A percentile compares a stretch with the other conserved stretches of the same genome.
Conservation (phyloP, 768 basidiomycete genomes). For the Mycena vulgaris region DNA sequence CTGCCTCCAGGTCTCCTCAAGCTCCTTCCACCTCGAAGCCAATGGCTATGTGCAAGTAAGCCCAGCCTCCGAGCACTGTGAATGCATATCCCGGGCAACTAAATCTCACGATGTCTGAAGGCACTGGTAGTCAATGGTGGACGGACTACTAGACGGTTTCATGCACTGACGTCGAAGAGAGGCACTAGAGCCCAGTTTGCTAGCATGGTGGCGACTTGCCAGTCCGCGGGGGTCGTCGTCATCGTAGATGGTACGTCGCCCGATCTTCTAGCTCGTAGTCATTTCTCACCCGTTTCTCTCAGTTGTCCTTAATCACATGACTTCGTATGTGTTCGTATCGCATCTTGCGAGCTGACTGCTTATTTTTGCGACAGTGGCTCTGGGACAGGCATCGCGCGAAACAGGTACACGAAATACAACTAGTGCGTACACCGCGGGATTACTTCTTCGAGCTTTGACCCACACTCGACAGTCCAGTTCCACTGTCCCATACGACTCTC, state of each 20-base stretch:
- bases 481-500: constrained; percentile 34
- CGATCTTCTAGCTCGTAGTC: background rate
- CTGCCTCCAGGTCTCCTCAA: too few relatives aligned
- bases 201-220: constrained; percentile 49
- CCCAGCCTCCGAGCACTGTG: too few relatives aligned
- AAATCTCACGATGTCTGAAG: too few relatives aligned
- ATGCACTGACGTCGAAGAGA: constrained; percentile 59
- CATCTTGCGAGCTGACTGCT: background rate
- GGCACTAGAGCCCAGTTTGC: constrained; percentile 53
- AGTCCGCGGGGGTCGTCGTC: constrained; percentile 49
- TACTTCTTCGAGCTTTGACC: background rate
- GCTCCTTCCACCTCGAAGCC: too few relatives aligned
- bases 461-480: constrained; percentile 16
- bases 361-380: constrained; percentile 3
- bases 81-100: too few relatives aligned
- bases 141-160: constrained; percentile 66
- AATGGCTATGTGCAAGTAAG: too few relatives aligned
- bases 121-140: too few relatives aligned
- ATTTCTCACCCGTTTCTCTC: background rate
- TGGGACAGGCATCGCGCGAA: constrained; percentile 48
- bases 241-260: constrained; percentile 44
- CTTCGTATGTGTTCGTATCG: constrained; percentile 37
- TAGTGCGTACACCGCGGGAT: constrained; percentile 22
- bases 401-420: constrained; percentile 49
- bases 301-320: constrained; percentile 61